Conservation (phyloP, 495 filamentous ascomycete species). For the Daldinia loculata region DNA sequence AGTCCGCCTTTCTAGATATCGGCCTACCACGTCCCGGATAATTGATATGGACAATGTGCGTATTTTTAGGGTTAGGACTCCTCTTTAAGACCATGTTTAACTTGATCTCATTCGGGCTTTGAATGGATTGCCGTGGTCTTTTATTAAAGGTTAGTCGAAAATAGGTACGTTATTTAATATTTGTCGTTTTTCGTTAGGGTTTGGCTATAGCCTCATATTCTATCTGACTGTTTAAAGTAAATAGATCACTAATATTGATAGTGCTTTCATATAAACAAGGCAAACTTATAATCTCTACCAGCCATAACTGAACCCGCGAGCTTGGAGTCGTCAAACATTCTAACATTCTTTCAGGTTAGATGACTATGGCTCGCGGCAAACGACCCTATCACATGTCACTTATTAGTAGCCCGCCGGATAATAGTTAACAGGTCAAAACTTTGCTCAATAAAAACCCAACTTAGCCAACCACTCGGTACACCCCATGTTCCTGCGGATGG, state of each 20-base stretch:
- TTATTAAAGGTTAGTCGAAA: neutral
- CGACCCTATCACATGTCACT: conserved; percentile 6
- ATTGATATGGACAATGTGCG: conserved; percentile 12
- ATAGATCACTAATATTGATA: neutral
- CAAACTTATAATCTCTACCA: neutral
- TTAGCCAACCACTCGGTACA: conserved; percentile 34
- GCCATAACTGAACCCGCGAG: neutral
- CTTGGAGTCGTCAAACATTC: neutral
- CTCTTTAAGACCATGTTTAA: neutral
- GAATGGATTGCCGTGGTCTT: neutral
- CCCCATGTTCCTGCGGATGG: conserved; percentile 5
- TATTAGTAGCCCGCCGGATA: conserved; percentile 20
- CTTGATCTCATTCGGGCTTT: neutral
- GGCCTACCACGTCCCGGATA: conserved; percentile 28
- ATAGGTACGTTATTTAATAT: neutral
- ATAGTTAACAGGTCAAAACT: conserved; percentile 11
- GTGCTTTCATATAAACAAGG: no score
- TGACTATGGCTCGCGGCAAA: neutral
- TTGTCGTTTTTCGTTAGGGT: neutral
- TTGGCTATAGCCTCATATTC: neutral
- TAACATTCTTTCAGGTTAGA: neutral
- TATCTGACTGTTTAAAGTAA: neutral
- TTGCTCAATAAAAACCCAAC: conserved; percentile 7
- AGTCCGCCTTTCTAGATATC: conserved; percentile 19
- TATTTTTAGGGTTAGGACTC: conserved; percentile 26